These are phyloP conservation scores for Alnus rubra DNA, from an alignment of 306 rosid species.

Conservation along the genomic window DNA sequence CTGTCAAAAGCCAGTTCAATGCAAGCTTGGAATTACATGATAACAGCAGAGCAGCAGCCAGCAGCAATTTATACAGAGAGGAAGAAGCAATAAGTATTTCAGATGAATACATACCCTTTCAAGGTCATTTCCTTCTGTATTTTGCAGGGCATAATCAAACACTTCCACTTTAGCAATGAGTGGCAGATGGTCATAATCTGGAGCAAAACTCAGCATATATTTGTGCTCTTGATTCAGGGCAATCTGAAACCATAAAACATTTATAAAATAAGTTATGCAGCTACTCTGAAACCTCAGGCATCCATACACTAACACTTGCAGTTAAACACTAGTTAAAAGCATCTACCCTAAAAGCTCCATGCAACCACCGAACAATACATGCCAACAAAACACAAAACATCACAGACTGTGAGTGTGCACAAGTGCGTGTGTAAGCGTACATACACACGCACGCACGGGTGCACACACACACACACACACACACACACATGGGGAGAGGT, in stretches of 20 bases:
- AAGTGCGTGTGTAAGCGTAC: background rate
- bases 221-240: slow-evolving; percentile 95
- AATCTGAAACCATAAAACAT: slow-evolving; percentile 54
- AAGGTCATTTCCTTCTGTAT: slow-evolving; percentile 95
- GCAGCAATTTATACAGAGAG: background rate
- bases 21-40: slow-evolving; percentile 32
- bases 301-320: too few species aligned
- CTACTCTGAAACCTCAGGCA: slow-evolving; percentile 4
- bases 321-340: background rate
- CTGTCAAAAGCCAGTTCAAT: slow-evolving; percentile 41
- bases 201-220: slow-evolving; percentile 93
- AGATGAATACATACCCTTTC: slow-evolving; percentile 54
- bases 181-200: slow-evolving; percentile 93
- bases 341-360: slow-evolving; percentile 12
- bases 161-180: slow-evolving; percentile 98
- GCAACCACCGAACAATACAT: background rate
- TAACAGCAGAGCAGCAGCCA: slow-evolving; percentile 1
- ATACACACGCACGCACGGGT: background rate
- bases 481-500: background rate
- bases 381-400: slow-evolving; percentile 4
- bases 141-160: slow-evolving; percentile 81
- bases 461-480: background rate
- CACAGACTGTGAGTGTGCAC: background rate
- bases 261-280: slow-evolving; percentile 19
- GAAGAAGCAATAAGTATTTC: slow-evolving; percentile 5